A percentile compares a stretch with the other conserved stretches of the same genome.
These are phyloP conservation scores for Rhizopogon sp. DNA, from an alignment of 768 basidiomycete species.

Conservation along the genomic window DNA sequence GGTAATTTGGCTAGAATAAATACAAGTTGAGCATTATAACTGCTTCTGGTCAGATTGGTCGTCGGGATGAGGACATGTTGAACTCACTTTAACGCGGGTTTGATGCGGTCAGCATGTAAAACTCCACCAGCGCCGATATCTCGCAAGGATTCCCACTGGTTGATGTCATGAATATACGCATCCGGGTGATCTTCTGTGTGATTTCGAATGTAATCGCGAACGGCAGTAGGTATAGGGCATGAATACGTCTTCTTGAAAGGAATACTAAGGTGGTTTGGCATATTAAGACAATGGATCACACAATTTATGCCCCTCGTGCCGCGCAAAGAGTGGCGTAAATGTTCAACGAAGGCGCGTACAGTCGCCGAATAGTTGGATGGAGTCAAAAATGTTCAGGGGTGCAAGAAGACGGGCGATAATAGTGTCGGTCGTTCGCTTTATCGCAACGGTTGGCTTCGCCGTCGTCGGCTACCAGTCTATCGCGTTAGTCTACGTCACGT, in stretches of 20 bases:
- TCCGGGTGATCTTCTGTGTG: constrained; percentile 78
- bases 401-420: too few relatives aligned
- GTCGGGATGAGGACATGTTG: background rate
- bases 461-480: too few relatives aligned
- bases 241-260: constrained; percentile 70
- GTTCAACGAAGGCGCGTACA: too few relatives aligned
- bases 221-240: constrained; percentile 47
- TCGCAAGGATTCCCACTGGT: constrained; percentile 62
- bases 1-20: constrained; percentile 86
- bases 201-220: constrained; percentile 62
- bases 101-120: constrained; percentile 53
- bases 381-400: too few relatives aligned
- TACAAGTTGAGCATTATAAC: constrained; percentile 88
- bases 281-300: constrained; percentile 17
- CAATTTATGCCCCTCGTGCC: background rate
- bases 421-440: too few relatives aligned
- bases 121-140: constrained; percentile 43
- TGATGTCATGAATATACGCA: constrained; percentile 75
- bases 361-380: too few relatives aligned
- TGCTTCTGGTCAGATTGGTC: constrained; percentile 25
- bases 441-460: too few relatives aligned
- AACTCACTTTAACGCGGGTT: constrained; percentile 54
- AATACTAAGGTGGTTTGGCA: constrained; percentile 75
- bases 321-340: too few relatives aligned
- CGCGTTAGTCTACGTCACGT: too few relatives aligned